Conservation (phyloP, 768 basidiomycete species). For the Dioszegia crocea region DNA sequence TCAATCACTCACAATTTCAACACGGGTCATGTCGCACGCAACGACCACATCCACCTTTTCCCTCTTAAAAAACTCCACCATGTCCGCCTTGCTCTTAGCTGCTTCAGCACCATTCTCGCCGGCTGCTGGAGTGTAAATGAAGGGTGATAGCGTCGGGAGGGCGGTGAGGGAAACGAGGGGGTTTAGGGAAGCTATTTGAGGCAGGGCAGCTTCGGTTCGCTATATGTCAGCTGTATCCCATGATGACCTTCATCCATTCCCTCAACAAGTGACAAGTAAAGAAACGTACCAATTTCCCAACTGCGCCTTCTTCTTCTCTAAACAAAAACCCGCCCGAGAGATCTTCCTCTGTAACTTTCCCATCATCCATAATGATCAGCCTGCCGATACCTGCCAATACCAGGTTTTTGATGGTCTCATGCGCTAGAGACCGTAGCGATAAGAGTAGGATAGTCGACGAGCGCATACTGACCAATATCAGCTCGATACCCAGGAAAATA, state of each 20-base stretch:
- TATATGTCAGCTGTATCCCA: slow-evolving; percentile 47
- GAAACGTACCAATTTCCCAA: slow-evolving; percentile 71
- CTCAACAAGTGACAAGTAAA: too few relatives aligned
- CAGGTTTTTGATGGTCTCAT: slow-evolving; percentile 94
- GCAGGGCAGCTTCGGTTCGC: slow-evolving; percentile 80
- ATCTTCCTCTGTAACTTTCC: slow-evolving; percentile 73
- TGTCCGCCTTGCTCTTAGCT: slow-evolving; percentile 25
- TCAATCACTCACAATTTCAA: slow-evolving; percentile 65
- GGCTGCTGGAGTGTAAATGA: slow-evolving; percentile 50
- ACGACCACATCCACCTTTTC: slow-evolving; percentile 69
- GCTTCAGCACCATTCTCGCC: slow-evolving; percentile 8
- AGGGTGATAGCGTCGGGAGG: slow-evolving; percentile 59
- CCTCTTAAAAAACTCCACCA: slow-evolving; percentile 37
- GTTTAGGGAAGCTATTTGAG: slow-evolving; percentile 82
- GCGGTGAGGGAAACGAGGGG: slow-evolving; percentile 81
- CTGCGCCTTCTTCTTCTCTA: slow-evolving; percentile 71
- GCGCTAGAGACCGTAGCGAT: slow-evolving; percentile 74
- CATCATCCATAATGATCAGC: slow-evolving; percentile 75
- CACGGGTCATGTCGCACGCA: slow-evolving; percentile 70
- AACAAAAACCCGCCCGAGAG: slow-evolving; percentile 90
- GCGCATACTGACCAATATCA: slow-evolving; percentile 66
- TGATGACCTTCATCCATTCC: too few relatives aligned
- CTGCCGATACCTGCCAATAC: slow-evolving; percentile 93
- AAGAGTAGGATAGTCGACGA: slow-evolving; percentile 84
- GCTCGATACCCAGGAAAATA: not conserved